phyloP scores from a whole-genome alignment of 1,284 basidiomycete species.

The Ustilago xerochloae region DNA sequence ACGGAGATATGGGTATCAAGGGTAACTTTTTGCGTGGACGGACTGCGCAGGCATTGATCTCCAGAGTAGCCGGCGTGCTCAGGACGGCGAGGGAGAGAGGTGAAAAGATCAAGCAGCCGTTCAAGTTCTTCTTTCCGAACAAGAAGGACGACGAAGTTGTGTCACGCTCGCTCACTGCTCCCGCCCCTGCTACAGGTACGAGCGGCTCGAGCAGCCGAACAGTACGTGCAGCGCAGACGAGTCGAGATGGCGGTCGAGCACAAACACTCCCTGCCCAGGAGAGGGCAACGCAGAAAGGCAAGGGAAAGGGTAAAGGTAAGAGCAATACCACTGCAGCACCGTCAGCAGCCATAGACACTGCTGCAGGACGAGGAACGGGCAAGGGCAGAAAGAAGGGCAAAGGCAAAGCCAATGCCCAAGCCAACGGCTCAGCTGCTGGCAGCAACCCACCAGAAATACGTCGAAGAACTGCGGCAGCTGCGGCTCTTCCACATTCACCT shows the following conservation, averaged over 20 bases:
- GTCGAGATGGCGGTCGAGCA: background rate
- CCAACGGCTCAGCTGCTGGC: background rate
- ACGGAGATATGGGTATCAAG: constrained; percentile 38
- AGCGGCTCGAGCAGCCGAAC: background rate
- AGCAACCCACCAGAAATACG: constrained; percentile 29
- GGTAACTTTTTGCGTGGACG: constrained; percentile 40
- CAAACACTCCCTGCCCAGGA: constrained; percentile 17
- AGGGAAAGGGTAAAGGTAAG: background rate
- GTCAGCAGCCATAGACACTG: background rate
- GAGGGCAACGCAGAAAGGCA: background rate
- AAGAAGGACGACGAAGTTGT: constrained; percentile 21
- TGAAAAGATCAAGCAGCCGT: constrained; percentile 42
- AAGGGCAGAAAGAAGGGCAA: constrained; percentile 12
- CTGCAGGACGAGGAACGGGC: background rate
- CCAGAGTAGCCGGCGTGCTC: constrained; percentile 29
- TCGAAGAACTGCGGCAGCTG: background rate
- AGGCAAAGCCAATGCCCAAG: constrained; percentile 5
- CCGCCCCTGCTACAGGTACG: background rate
- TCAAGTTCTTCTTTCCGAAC: constrained; percentile 47
- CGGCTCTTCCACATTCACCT: background rate
- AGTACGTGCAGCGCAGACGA: background rate
- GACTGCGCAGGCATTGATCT: constrained; percentile 32
- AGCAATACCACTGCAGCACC: background rate
- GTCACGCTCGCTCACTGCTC: constrained; percentile 9
- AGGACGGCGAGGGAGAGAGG: constrained; percentile 31